Base-by-base conservation (phyloP, 805 yeast species). In the Saccharomycodes ludwigii region DNA sequence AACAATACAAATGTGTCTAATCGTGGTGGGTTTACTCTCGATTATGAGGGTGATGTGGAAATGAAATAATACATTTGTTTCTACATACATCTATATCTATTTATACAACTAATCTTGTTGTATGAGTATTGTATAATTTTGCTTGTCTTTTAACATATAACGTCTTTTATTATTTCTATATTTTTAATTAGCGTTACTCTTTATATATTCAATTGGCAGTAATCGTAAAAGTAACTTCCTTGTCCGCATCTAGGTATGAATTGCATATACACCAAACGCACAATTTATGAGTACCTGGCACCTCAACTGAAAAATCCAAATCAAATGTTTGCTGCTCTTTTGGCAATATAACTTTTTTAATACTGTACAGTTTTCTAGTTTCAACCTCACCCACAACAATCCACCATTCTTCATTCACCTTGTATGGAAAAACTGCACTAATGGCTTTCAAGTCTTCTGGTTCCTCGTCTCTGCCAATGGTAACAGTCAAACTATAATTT, bases 161-260 rank as follows among this genome's bases (percentile, higher is more conserved):
- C n/a, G n/a, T n/a, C n/a, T n/a, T n/a, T n/a, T n/a, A n/a, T n/a
- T n/a, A n/a, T n/a, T 21, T 21, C 11, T 9, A 21, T 9, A 21
- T 21, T 21, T 21, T 9, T 9, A 21, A 21, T 21, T 9, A n/a
- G 14, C 5, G 16, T 15, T 7, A 13, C 17, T 13, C 15, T 15
- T 15, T 11, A 14, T 16, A 4, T 14, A 15, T 5, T 15, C 16
- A 24, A 6, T 9, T 13, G n/a, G 18, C 11, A 25, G n/a, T 9
- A 25, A 15, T 16, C 15, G 11, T 20, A 20, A 20, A 8, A 20
- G 9, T 20, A 16, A 76, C 66, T 56, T 88, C 95, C 51, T 81
- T 82, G 50, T 88, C 98, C 2, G 85, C 93, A 48, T 86, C 97
- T n/a, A 83, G 47, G 45, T 86, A 88, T 0, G 94, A 76, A 46